Evolutionary conservation across 2,329 filamentous ascomycete genomes (phyloP).

Genomic region (Fusarium xyrophilum): DNA sequence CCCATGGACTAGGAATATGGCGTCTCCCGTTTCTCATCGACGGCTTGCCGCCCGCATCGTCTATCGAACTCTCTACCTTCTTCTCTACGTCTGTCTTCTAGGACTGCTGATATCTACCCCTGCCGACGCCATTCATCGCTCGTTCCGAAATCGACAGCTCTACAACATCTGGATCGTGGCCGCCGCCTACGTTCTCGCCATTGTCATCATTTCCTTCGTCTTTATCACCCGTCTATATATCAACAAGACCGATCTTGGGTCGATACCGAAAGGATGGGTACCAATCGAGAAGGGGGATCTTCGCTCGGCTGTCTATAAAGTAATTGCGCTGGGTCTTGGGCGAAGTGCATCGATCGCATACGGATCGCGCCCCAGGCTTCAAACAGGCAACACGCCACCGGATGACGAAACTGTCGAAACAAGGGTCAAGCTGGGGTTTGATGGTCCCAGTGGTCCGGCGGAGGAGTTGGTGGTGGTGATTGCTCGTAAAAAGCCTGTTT

Average conservation of each 20-base stretch:
- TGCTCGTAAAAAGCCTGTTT: constrained; percentile 61
- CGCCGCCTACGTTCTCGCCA: constrained; percentile 76
- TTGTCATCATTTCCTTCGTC: constrained; percentile 74
- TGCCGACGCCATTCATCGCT: constrained; percentile 80
- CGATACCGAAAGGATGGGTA: constrained; percentile 86
- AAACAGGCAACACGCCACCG: constrained; percentile 23
- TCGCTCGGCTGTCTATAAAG: constrained; percentile 72
- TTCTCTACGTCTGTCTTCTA: constrained; percentile 76
- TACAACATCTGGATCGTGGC: constrained; percentile 86
- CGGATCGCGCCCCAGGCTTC: constrained; percentile 55
- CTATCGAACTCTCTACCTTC: constrained; percentile 79
- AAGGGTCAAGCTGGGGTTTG: constrained; percentile 35
- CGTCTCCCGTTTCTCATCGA: constrained; percentile 50
- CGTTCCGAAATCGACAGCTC: constrained; percentile 67
- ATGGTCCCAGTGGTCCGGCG: constrained; percentile 49
- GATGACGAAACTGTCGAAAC: constrained; percentile 28
- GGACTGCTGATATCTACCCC: constrained; percentile 81
- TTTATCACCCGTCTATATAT: constrained; percentile 88
- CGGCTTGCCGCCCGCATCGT: constrained; percentile 76
- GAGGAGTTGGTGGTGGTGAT: constrained; percentile 56
- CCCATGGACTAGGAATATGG: constrained; percentile 30
- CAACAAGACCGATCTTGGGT: constrained; percentile 77
- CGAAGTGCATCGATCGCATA: constrained; percentile 83
- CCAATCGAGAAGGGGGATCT: constrained; percentile 88
- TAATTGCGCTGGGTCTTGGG: constrained; percentile 75